phyloP scores from a whole-genome alignment of 2,329 filamentous ascomycete genomes.

The Coniella vitis region DNA sequence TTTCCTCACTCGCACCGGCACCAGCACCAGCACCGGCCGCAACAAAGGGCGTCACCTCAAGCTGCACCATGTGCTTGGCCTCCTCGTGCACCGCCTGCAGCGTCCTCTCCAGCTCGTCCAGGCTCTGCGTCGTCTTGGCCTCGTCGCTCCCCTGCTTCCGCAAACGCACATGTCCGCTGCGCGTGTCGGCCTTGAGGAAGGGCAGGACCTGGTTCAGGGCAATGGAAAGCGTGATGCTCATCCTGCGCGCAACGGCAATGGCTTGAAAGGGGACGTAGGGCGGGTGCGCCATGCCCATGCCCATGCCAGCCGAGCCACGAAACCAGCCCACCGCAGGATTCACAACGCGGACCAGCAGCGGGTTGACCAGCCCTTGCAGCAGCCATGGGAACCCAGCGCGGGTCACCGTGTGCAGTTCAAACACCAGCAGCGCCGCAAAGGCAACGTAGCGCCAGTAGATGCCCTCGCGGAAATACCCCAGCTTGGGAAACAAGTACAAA shows the following conservation, averaged over 20 bases:
- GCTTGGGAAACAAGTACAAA: conserved; percentile 54
- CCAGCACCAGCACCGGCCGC: too few relatives aligned
- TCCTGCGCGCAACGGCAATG: conserved; percentile 66
- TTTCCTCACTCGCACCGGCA: conserved; percentile 51
- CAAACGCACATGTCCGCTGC: conserved; percentile 23
- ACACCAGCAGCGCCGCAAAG: conserved; percentile 44
- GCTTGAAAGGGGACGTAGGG: conserved; percentile 81
- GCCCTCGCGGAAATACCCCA: conserved; percentile 63
- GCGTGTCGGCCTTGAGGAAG: conserved; percentile 42
- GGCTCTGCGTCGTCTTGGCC: conserved; percentile 46
- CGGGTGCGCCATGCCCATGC: conserved; percentile 40
- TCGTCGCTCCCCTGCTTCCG: conserved; percentile 37
- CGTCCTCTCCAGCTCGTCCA: conserved; percentile 60
- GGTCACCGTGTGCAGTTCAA: conserved; percentile 52
- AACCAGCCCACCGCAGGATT: conserved; percentile 27
- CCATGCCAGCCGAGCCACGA: conserved; percentile 24
- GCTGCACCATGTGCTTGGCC: conserved; percentile 59
- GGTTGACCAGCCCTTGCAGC: conserved; percentile 38
- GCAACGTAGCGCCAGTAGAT: conserved; percentile 60
- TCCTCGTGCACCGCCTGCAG: conserved; percentile 60
- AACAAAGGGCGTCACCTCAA: conserved; percentile 72
- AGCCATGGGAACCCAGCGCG: conserved; percentile 44
- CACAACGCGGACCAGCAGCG: conserved; percentile 26
- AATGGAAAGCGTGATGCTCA: conserved; percentile 73
- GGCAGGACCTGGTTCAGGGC: conserved; percentile 77